Evolutionary conservation across 805 yeast genomes (phyloP), one percentile per base, ranked within the genome.

Genomic region (Nakazawaea ernobii): DNA sequence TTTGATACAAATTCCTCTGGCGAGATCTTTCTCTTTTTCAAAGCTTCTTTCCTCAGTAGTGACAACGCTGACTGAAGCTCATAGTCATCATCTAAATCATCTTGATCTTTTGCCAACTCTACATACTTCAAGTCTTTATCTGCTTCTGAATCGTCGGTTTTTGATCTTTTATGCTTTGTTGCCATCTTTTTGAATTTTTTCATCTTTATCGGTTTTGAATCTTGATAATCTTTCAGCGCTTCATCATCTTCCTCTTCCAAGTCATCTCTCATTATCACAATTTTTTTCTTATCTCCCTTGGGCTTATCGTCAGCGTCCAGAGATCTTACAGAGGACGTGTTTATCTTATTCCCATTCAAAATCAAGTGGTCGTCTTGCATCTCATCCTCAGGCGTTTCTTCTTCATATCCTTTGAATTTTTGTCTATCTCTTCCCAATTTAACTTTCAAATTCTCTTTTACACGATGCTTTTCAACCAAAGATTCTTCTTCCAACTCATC

Each of bases 401-500:
- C 46, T 5, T 55, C 51, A 30, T 57, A 57, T 44, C 59, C 55
- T 45, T 61, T 66, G 17, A 62, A 52, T 7, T 55, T 51, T 45
- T 58, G 62, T 20, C 49, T 64, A 46, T 42, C 60, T 35, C 50
- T 57, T 8, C 56, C 55, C 8, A 39, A 33, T 38, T 39, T 43
- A 10, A 50, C 52, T 37, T 52, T 52, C 42, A 52, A n/a, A 27
- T 49, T 30, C 6, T 68, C 69, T 35, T 59, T 54, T 8, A 66
- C 44, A 24, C 62, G 61, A 26, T 62, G 53, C 45, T 63, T 55
- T n/a, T 66, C 59, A 49, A 62, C 67, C 37, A 61, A 46, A 32
- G 55, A 60, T n/a, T 70, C 74, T 44, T 78, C 70, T 28, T 60
- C 68, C 29, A 82, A 66, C 52, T 61, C 66, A 24, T 63, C 67